phyloP scores from a whole-genome alignment of 345 rosid species.

The Eucalyptus decipiens region DNA sequence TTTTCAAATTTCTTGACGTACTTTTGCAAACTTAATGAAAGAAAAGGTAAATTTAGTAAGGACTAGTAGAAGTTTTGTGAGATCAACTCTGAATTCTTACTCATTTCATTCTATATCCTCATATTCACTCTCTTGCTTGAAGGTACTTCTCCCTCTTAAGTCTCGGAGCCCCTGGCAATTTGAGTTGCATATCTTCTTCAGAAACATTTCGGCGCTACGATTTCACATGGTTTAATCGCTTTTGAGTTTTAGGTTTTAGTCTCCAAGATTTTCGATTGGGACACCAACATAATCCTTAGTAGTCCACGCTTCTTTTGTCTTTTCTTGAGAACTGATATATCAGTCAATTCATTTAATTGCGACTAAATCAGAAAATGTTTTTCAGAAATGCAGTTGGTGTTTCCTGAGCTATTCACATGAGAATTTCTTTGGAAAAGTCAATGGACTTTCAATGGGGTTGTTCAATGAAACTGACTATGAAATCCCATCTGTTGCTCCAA shows the following conservation, averaged over 20 bases:
- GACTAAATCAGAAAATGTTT: not conserved
- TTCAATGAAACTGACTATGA: not conserved
- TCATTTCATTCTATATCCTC: not conserved
- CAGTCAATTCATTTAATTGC: not conserved
- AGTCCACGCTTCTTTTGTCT: not conserved
- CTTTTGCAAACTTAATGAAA: not conserved
- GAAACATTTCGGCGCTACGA: rapidly evolving
- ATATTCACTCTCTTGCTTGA: not conserved
- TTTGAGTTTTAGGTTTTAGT: not conserved
- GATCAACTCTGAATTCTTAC: not conserved
- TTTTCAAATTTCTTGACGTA: not conserved
- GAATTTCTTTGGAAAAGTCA: not conserved
- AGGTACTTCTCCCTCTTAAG: not conserved
- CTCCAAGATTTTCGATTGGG: not conserved
- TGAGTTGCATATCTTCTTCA: not conserved
- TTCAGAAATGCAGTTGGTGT: not conserved
- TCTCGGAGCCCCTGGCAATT: not conserved
- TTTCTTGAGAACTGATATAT: not conserved
- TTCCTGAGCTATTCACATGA: not conserved
- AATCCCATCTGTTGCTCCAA: not conserved
- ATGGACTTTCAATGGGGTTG: not conserved
- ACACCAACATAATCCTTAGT: not conserved
- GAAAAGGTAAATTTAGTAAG: not conserved
- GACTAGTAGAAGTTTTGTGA: not conserved
- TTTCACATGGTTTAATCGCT: not conserved